Base-by-base conservation (phyloP, 2,329 filamentous ascomycete genomes). In the Paraphoma sp. region DNA sequence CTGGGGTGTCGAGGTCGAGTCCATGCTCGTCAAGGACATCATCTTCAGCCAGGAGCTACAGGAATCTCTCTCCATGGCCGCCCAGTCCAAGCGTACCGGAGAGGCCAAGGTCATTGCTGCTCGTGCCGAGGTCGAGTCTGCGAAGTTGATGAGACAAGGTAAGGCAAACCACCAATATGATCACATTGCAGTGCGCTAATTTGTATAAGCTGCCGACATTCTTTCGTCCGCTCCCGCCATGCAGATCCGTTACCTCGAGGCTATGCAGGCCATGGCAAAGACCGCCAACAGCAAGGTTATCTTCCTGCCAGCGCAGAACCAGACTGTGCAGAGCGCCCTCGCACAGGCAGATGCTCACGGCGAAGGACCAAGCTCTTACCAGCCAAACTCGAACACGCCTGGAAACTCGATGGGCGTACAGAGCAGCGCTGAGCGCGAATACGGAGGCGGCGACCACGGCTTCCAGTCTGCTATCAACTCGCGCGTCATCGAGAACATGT, bases 1-100 rank as follows among this genome's bases (percentile, higher is more conserved):
- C 59, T 99, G 95, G 95, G 95, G 95, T 80, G 94, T 97, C 7
- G 88, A 92, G 73, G 95, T 98, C 56, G 95, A 98, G 84, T 93
- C 89, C 73, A 99, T 99, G 94, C 88, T 99, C 67, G 94, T 99
- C 86, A 98, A 99, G 82, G 95, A 99, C 79, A 96, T 99, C 75
- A 91, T 98, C 76, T 99, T 99, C 86, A 93, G 88, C 80, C 88
- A 92, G 73, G 95, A 98, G 67, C 85, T 99, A 44, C 95, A 99
- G 80, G 94, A 98, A 73, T 95, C 91, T 16, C 87, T 99, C 48
- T 96, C 92, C 74, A 98, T 99, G 95, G 95, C 95, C 40, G 95
- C 95, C 3, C 95, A 99, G 85, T 92, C 90, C 83, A 98, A 98
- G 89, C 90, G 95, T 68, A 97, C 97, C 54, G 95, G 95, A 81